These are phyloP conservation scores for Panicum hallii DNA, from an alignment of 202 grass and related monocot genomes.

Conservation along the genomic window DNA sequence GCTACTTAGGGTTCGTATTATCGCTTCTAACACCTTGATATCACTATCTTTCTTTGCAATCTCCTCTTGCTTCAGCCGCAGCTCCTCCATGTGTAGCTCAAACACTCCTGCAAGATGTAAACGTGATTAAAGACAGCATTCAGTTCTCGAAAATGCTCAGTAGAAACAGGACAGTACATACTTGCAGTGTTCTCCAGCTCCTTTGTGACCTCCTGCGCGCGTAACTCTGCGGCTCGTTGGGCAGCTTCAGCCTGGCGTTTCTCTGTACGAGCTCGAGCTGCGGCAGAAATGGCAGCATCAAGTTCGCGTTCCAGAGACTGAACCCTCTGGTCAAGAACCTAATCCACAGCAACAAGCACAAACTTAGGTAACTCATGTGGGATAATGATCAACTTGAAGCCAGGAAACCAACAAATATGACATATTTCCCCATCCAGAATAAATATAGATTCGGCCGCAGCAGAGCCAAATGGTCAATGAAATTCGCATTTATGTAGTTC, in stretches of 20 bases:
- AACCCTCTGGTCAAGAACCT: slow-evolving; percentile 90
- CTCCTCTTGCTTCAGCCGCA: slow-evolving; percentile 88
- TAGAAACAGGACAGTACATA: slow-evolving; percentile 44
- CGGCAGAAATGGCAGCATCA: slow-evolving; percentile 83
- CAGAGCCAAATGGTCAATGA: background rate
- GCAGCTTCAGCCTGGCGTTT: slow-evolving; percentile 88
- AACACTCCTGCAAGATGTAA: slow-evolving; percentile 72
- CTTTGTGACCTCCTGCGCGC: slow-evolving; percentile 72
- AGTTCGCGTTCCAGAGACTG: slow-evolving; percentile 91
- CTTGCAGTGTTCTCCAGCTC: slow-evolving; percentile 97
- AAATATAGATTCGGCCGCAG: background rate
- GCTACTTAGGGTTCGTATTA: slow-evolving; percentile 84
- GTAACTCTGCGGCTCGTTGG: slow-evolving; percentile 73
- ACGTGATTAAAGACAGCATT: background rate
- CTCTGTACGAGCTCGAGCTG: slow-evolving; percentile 85
- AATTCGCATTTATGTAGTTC: background rate
- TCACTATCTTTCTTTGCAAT: slow-evolving; percentile 90
- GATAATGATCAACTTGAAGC: background rate
- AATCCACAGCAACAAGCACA: slow-evolving; percentile 1
- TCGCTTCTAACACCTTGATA: slow-evolving; percentile 96
- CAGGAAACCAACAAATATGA: background rate
- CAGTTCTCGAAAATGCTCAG: background rate
- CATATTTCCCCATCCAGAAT: background rate
- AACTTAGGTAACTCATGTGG: background rate
- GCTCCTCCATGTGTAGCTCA: slow-evolving; percentile 91